phyloP scores from a whole-genome alignment of 352 stramenopile species.

The Phytophthora cryptogea region DNA sequence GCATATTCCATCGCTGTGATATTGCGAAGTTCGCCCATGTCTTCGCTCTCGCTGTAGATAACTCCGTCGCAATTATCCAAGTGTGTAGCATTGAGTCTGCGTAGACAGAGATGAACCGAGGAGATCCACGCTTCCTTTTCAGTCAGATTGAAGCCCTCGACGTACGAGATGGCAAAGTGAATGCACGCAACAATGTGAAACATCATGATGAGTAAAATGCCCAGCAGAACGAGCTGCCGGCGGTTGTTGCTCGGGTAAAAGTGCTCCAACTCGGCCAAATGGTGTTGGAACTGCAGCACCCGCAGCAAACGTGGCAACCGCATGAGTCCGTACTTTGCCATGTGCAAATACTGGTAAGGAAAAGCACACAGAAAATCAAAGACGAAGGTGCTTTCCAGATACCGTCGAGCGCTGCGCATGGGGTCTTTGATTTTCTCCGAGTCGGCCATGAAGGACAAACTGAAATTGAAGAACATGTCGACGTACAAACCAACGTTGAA shows the following conservation, averaged over 20 bases:
- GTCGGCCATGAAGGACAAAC: conserved; percentile 50
- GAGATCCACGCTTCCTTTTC: conserved; percentile 35
- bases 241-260: conserved; percentile 50
- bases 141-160: conserved; percentile 35
- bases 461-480: conserved; percentile 62
- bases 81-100: conserved; percentile 18
- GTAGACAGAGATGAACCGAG: conserved; percentile 24
- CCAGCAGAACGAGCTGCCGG: conserved; percentile 44
- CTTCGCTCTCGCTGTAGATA: conserved; percentile 3
- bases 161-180: conserved; percentile 36
- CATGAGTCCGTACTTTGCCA: conserved; percentile 28
- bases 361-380: conserved; percentile 49
- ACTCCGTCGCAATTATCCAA: conserved; percentile 14
- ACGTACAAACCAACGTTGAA: conserved; percentile 36
- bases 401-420: conserved; percentile 36
- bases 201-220: conserved; percentile 42
- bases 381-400: conserved; percentile 40
- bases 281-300: conserved; percentile 28
- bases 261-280: conserved; percentile 46
- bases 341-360: conserved; percentile 38
- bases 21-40: conserved; percentile 13
- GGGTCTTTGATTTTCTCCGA: conserved; percentile 63
- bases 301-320: conserved; percentile 44
- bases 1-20: conserved; percentile 37
- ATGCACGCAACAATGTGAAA: conserved; percentile 57